phyloP scores from a whole-genome alignment of 495 filamentous ascomycete species.

The Glonium stellatum region DNA sequence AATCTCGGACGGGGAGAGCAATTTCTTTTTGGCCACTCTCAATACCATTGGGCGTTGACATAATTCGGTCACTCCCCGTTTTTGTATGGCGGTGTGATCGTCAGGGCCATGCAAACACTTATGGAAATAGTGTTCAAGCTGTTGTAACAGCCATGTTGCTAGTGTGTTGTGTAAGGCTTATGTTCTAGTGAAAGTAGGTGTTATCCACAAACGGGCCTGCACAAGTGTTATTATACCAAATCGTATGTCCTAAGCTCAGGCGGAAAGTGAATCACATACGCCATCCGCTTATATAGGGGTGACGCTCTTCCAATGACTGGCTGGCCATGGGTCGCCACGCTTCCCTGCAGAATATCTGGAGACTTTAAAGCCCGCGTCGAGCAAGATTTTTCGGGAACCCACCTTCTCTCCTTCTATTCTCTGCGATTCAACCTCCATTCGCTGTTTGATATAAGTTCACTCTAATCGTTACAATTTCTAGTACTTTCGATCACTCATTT shows the following conservation, averaged over 20 bases:
- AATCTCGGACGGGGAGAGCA: neutral
- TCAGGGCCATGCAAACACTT: neutral
- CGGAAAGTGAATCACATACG: neutral
- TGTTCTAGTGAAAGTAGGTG: too few species aligned
- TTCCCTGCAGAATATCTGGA: neutral
- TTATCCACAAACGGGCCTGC: too few species aligned
- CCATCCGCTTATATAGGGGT: neutral
- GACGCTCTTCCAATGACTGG: neutral
- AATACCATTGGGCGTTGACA: neutral
- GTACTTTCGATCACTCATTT: neutral
- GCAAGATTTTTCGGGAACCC: neutral
- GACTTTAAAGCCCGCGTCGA: neutral
- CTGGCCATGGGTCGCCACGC: conserved; percentile 1
- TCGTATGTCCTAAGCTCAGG: neutral
- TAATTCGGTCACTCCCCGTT: neutral
- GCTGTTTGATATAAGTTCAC: neutral
- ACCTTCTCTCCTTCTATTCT: neutral
- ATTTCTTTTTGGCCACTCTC: neutral
- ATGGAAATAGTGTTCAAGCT: too few species aligned
- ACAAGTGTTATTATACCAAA: too few species aligned
- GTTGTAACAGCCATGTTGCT: too few species aligned
- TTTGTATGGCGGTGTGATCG: neutral
- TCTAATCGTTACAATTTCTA: neutral
- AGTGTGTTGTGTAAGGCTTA: too few species aligned
- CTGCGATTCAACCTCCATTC: neutral